phyloP scores from a whole-genome alignment of 306 rosid species.

The Acacia crassicarpa region DNA sequence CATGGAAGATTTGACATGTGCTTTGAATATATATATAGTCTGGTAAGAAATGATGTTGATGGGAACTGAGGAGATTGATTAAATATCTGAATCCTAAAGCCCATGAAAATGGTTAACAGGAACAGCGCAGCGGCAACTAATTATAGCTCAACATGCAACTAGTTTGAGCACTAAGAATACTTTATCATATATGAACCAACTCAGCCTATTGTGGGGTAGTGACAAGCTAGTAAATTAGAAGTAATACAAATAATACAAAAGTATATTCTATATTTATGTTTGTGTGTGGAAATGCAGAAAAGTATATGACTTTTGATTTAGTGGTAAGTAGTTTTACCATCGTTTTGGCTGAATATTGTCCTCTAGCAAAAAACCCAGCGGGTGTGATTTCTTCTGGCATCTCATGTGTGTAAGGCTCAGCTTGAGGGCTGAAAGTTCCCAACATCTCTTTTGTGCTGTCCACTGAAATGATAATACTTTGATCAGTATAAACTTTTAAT shows the following conservation, averaged over 20 bases:
- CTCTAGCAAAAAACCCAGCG: slow-evolving; percentile 87
- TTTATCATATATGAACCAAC: neutral
- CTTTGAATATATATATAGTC: neutral
- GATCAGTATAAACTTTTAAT: neutral
- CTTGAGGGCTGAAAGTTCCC: slow-evolving; percentile 91
- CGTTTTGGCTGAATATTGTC: slow-evolving; percentile 78
- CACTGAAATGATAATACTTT: slow-evolving; percentile 48
- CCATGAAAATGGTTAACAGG: neutral
- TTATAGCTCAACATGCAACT: neutral
- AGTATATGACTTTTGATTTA: neutral
- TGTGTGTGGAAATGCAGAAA: neutral
- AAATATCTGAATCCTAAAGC: neutral
- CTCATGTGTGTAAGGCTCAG: slow-evolving; percentile 76
- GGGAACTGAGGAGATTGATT: neutral
- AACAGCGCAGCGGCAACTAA: neutral
- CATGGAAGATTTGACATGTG: neutral
- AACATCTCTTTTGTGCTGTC: slow-evolving; percentile 87
- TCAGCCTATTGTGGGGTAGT: neutral
- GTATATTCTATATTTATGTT: neutral
- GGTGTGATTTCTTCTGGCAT: slow-evolving; percentile 91
- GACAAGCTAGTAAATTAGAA: neutral
- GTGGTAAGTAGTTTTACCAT: slow-evolving; percentile 43
- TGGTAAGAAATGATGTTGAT: neutral
- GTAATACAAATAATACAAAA: neutral
- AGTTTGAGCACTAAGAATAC: neutral